Base-by-base conservation (phyloP, 192 early-diverging fungal species). In the Entophlyctis luteolus region DNA sequence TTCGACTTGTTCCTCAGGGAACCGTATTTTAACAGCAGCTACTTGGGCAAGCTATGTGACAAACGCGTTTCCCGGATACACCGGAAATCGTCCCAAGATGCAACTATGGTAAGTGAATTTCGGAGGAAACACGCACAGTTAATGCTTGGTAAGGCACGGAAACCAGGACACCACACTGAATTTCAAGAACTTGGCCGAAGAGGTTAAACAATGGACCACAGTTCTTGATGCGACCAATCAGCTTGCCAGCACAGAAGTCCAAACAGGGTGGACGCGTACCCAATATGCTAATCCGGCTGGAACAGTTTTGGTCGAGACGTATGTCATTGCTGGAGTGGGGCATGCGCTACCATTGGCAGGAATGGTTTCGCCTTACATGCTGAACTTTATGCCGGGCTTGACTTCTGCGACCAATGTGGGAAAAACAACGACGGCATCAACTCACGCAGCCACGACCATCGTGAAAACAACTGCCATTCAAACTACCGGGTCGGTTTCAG, bases 171-270 rank as follows among this genome's bases (percentile, higher is more conserved):
- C 39, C 10, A 42, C 39, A 12, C 39, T 42, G 10, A 12, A 42
- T 42, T 42, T 12, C 39, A n/a, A 12, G 39, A 42, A 42, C n/a
- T 42, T 42, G 39, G 39, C 10, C n/a, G 39, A 42, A 42, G 39
- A 54, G 14, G 49, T 59, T 20, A 59, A 59, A 46, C 58, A 59
- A 59, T 59, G 58, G 58, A 59, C 58, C 6, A 59, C 23, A 8
- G 58, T 59, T 6, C 20, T 59, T 6, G 55, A 45, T 48, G 58
- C 42, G 37, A 36, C 28, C 6, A 22, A 59, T 45, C 10, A 33
- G 28, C 45, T 6, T 45, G 8, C 47, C 6, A 20, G 8, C 8
- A 59, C 55, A 12, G 37, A 36, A 49, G 22, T 23, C 10, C 22
- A 59, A 59, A 12, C 58, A 6, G 42, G 22, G n/a, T 59, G 58